Percentiles rank a stretch among this genome's conserved stretches.
These are phyloP conservation scores for Cicer judaicum DNA, from an alignment of 306 rosid genomes.

Conservation along the genomic window DNA sequence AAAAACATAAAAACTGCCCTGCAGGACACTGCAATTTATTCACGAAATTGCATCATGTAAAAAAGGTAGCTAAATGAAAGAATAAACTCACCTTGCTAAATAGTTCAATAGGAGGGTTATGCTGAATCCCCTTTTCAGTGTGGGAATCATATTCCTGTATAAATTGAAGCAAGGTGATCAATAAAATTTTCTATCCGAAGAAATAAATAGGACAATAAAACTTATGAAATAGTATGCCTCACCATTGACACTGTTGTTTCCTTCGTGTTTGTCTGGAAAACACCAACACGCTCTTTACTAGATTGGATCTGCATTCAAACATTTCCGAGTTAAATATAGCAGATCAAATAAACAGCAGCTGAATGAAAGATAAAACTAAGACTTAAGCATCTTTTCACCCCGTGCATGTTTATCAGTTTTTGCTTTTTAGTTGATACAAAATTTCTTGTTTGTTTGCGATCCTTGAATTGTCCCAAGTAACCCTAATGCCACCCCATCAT, in stretches of 20 bases:
- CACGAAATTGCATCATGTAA: conserved; percentile 17
- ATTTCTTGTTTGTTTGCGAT: neutral
- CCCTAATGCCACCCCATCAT: neutral
- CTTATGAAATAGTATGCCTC: conserved; percentile 31
- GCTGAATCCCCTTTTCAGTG: conserved; percentile 63
- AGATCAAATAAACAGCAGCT: conserved; percentile 23
- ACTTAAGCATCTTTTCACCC: neutral
- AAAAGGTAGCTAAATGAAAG: conserved; percentile 9
- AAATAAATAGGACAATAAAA: conserved; percentile 21
- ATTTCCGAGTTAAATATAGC: conserved; percentile 31
- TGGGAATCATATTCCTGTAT: conserved; percentile 75
- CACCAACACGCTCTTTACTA: conserved; percentile 71
- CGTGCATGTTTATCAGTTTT: neutral
- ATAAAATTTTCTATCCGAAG: conserved; percentile 34
- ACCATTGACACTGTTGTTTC: conserved; percentile 82
- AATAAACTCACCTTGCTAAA: conserved; percentile 73
- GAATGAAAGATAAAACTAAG: conserved; percentile 3
- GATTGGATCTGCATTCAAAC: conserved; percentile 66
- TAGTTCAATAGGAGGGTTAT: conserved; percentile 73
- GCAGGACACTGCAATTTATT: neutral
- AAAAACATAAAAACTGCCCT: neutral
- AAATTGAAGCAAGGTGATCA: conserved; percentile 43
- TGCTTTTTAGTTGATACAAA: neutral
- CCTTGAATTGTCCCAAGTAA: conserved; percentile 4
- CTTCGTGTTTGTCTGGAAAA: conserved; percentile 63